Base-by-base conservation (phyloP, 2,329 filamentous ascomycete species). In the Lojkania enalia region DNA sequence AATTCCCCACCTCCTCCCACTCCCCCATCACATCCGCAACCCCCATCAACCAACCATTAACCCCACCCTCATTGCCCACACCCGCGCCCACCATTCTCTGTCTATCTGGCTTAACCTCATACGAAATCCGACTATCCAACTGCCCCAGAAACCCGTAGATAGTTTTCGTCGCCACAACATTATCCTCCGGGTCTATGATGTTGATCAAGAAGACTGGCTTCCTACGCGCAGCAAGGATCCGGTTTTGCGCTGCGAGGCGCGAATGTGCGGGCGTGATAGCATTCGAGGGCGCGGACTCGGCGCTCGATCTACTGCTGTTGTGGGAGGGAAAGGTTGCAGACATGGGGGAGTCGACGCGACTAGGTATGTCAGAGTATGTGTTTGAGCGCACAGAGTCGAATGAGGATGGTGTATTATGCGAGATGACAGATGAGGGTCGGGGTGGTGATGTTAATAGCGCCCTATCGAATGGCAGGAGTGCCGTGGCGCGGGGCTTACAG, bases 71-170 rank as follows among this genome's bases (percentile, higher is more conserved):
- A 6, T 43, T 44, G 9, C 31, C 33, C 31, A 30, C 41, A 33
- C 40, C 27, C 35, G 27, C 29, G 19, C 42, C 37, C 33, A 21
- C 16, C 33, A 21, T 18, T 35, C 53, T 25, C 16, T 46, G 30
- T 31, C 49, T 16, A 46, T 87, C 84, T 0, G 86, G 76, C 13
- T 71, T 63, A 9, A 90, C 70, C 30, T 74, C 71, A 58, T 90
- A 90, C 14, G 68, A 60, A 40, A 90, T 83, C 20, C 63, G 68
- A 35, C 82, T 85, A 20, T 73, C 76, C 2, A 83, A 60, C 1
- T 75, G 74, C 13, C 87, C 87, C 5, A 89, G 64, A 60, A 81
- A 89, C 0, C 78, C 80, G 0, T 76, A 82, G 14, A 88, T 67
- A 3, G 74, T 75, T 39, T 79, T 80, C 2, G 75, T 74, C 20